Evolutionary conservation across 768 basidiomycete species (phyloP).

Genomic region (Boletus rubroflammeus): DNA sequence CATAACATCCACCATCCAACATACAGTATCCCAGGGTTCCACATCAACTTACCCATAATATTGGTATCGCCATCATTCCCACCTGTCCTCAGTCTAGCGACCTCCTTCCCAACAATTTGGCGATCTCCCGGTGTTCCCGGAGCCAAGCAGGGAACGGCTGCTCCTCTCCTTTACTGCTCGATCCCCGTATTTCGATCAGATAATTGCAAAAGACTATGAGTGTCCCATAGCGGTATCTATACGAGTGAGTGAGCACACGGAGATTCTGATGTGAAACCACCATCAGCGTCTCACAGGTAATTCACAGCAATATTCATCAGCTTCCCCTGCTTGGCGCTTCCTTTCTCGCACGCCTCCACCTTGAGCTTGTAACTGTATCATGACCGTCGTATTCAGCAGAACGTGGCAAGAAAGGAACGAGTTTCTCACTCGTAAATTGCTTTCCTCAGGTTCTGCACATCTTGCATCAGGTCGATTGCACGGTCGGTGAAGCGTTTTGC

Average conservation of each 20-base stretch:
- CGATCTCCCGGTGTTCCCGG: conserved; percentile 79
- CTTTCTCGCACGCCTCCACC: conserved; percentile 76
- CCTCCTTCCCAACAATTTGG: conserved; percentile 60
- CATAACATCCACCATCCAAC: not conserved
- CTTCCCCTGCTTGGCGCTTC: conserved; percentile 72
- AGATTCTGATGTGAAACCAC: conserved; percentile 6
- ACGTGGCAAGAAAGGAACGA: not conserved
- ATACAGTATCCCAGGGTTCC: not conserved
- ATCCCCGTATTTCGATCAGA: conserved; percentile 64
- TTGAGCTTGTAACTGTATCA: conserved; percentile 81
- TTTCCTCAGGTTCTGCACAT: conserved; percentile 94
- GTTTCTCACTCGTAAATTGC: conserved; percentile 86
- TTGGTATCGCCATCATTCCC: not conserved
- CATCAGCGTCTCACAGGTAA: conserved; percentile 60
- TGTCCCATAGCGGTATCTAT: conserved; percentile 82
- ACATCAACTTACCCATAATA: not conserved
- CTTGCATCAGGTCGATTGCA: conserved; percentile 90
- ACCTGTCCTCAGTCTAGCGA: conserved; percentile 58
- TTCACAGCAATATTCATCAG: conserved; percentile 77
- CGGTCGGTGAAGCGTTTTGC: conserved; percentile 89
- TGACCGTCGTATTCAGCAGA: conserved; percentile 3
- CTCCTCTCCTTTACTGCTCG: conserved; percentile 34
- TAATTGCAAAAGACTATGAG: conserved; percentile 95
- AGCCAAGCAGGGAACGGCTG: conserved; percentile 81
- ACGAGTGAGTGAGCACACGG: conserved; percentile 4